Base-by-base conservation (phyloP, 805 yeast species). In the Saccharomycopsis microspora region DNA sequence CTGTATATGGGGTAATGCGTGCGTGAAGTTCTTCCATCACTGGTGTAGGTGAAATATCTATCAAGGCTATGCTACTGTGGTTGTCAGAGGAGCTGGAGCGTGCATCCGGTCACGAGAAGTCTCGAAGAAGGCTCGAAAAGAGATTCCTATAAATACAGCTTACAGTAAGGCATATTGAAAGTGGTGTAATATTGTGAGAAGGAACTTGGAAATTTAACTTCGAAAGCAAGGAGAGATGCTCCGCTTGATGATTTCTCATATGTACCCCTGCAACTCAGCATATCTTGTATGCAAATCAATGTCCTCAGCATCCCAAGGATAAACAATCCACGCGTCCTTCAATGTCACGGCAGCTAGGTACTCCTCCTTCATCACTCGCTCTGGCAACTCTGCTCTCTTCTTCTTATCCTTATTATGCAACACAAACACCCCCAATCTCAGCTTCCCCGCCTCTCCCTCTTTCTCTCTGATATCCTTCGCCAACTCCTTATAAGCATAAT, bases 231-330 rank as follows among this genome's bases (percentile, higher is more conserved):
- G 2, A n/a, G 28, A 32, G 37, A 42, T 43, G 39, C 29, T 42
- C n/a, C 11, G 4, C 35, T 19, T 2, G 19, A 42, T 8, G 41
- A 35, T 19, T 19, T 1, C 19, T 40, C 53, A 76, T 56, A 69
- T 70, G 61, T 81, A 76, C 34, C 88, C 89, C 65, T 85, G 94
- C 45, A 65, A 68, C 46, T 68, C 66, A 32, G 94, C 90, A 36
- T 60, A 58, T 54, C 68, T 69, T 29, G 93, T 81, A 61, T 85
- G 95, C 53, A 70, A 71, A 58, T 84, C 95, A 56, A 85, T 86
- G 63, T 85, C 93, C 31, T 64, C 66, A 19, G 93, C 82, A 61
- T 86, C 95, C 94, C 95, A 85, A 39, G 95, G 95, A 64, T 86
- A 85, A 39, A 90, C 88, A 57, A 85, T 78, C 95, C 95, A 85